Conservation (phyloP, 345 rosid species). For the Kernera saxatilis region DNA sequence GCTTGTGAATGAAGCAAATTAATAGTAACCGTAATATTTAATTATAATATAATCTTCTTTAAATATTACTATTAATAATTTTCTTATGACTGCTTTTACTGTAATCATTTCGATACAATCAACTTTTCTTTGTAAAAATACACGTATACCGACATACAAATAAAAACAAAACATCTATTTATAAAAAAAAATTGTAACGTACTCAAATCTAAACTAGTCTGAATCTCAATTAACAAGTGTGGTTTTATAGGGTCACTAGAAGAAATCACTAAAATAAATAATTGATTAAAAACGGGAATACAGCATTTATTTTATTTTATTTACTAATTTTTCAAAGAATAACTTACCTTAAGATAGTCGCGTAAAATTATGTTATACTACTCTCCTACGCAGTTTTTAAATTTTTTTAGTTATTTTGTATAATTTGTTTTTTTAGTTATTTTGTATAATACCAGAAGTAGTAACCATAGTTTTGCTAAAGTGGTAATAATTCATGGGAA, state of each 20-base stretch:
- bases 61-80: background rate
- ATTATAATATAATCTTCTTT: background rate
- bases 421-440: too few species aligned
- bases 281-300: background rate
- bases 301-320: background rate
- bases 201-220: too few species aligned
- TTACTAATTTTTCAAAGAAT: background rate
- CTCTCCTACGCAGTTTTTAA: background rate
- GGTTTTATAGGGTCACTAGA: too few species aligned
- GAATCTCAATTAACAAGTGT: too few species aligned
- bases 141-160: constrained; percentile 1
- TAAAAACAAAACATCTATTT: background rate
- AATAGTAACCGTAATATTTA: background rate
- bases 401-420: too few species aligned
- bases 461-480: constrained; percentile 23
- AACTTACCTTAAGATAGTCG: background rate
- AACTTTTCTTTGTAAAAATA: background rate
- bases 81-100: background rate
- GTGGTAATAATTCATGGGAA: background rate
- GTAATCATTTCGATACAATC: background rate
- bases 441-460: constrained; percentile 6
- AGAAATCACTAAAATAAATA: too few species aligned
- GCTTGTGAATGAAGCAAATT: constrained; percentile 25
- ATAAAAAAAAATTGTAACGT: background rate
- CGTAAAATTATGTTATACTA: background rate